A percentile compares a stretch with the other conserved stretches of the same genome.
Evolutionary conservation across 805 yeast species (phyloP).

Genomic region (Scheffersomyces amazonensis): DNA sequence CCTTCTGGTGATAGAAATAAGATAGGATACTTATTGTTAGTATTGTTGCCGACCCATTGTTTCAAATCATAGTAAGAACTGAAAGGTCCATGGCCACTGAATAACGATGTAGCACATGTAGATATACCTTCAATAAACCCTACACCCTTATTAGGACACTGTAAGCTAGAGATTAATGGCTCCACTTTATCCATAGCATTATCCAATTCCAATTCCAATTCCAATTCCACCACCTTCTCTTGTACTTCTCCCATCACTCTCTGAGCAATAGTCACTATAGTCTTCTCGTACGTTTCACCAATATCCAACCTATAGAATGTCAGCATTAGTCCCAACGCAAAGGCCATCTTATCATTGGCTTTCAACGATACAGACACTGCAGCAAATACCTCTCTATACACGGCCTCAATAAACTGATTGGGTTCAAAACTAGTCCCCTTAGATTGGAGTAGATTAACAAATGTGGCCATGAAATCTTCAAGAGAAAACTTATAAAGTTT

Average conservation of each 20-base stretch:
- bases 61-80: constrained; percentile 30
- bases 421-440: constrained; percentile 14
- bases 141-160: neutral
- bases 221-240: neutral
- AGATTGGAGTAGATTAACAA: constrained; percentile 12
- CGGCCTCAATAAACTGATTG: constrained; percentile 23
- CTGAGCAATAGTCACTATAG: constrained; percentile 1
- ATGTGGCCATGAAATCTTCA: constrained; percentile 20
- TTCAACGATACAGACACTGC: constrained; percentile 46
- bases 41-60: constrained; percentile 21
- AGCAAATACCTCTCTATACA: constrained; percentile 49
- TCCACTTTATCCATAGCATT: neutral
- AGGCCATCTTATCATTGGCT: constrained; percentile 40
- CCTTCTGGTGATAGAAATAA: constrained; percentile 60
- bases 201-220: neutral
- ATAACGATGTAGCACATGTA: constrained; percentile 18
- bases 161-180: neutral
- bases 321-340: constrained; percentile 40
- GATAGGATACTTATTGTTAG: constrained; percentile 17
- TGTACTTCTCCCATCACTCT: neutral
- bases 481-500: constrained; percentile 61
- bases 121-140: constrained; percentile 15
- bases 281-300: constrained; percentile 17
- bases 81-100: constrained; percentile 23
- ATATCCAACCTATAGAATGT: constrained; percentile 20